Conservation (phyloP, 768 basidiomycete genomes). For the Russula ochroleuca region DNA sequence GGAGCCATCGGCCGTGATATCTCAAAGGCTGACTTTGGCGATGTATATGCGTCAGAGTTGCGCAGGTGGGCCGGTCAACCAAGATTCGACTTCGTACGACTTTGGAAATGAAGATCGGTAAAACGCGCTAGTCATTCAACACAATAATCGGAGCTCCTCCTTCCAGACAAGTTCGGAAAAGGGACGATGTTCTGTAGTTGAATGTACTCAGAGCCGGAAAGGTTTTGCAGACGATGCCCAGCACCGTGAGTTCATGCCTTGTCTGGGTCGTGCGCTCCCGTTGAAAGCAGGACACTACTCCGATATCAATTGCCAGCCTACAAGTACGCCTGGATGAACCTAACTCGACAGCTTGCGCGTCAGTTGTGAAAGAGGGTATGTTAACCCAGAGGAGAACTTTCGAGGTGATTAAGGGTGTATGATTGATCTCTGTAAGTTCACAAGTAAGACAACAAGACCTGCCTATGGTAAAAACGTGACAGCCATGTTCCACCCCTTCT, state of each 20-base stretch:
- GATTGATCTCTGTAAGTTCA: constrained; percentile 6
- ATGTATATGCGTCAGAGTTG: not conserved
- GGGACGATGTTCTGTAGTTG: not conserved
- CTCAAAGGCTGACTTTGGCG: not conserved
- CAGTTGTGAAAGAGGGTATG: not conserved
- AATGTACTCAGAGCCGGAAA: not conserved
- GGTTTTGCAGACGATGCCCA: constrained; percentile 11
- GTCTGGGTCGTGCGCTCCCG: not conserved
- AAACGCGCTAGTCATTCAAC: not conserved
- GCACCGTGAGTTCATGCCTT: constrained; percentile 14
- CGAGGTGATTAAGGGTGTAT: not conserved
- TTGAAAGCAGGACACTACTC: constrained; percentile 23
- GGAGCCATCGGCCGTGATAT: not conserved
- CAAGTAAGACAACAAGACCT: constrained; percentile 17
- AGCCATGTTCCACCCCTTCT: constrained; percentile 80
- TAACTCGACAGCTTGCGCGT: not conserved
- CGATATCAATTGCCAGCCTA: constrained; percentile 31
- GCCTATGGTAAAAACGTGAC: constrained; percentile 57
- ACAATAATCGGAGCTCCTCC: too few relatives aligned
- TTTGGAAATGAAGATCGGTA: not conserved
- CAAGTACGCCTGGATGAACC: constrained; percentile 3
- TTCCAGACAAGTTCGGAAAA: not conserved
- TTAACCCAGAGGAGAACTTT: not conserved
- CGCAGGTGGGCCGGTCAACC: not conserved
- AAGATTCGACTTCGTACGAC: not conserved